These are phyloP conservation scores for Penicillium angulare DNA, from an alignment of 495 filamentous ascomycete species.

Conservation along the genomic window DNA sequence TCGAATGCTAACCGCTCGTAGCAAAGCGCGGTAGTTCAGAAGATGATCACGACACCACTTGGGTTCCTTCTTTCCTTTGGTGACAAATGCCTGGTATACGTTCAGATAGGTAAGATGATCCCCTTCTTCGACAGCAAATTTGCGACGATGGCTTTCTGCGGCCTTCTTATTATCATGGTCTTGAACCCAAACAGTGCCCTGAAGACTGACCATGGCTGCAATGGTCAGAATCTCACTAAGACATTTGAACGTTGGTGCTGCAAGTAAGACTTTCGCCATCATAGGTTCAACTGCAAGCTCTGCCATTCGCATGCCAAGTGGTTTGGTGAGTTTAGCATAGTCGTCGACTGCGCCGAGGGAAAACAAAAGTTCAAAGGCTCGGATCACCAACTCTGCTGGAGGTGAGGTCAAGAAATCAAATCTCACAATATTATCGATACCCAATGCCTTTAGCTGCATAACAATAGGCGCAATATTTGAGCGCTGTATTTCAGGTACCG, in stretches of 20 bases:
- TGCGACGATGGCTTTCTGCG: constrained; percentile 69
- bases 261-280: constrained; percentile 88
- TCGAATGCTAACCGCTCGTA: constrained; percentile 80
- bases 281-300: constrained; percentile 94
- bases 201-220: constrained; percentile 90
- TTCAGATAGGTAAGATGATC: constrained; percentile 95
- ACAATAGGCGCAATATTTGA: constrained; percentile 89
- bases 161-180: constrained; percentile 72
- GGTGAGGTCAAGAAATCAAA: constrained; percentile 90
- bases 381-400: constrained; percentile 81
- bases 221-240: constrained; percentile 85
- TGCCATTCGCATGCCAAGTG: constrained; percentile 86
- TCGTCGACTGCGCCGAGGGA: constrained; percentile 86
- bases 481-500: constrained; percentile 87
- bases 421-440: constrained; percentile 90
- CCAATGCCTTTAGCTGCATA: constrained; percentile 91
- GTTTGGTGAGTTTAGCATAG: constrained; percentile 88
- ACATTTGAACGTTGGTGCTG: constrained; percentile 73
- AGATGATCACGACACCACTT: constrained; percentile 85
- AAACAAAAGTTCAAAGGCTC: constrained; percentile 85
- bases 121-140: constrained; percentile 90
- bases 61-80: constrained; percentile 77
- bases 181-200: constrained; percentile 78
- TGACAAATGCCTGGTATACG: constrained; percentile 87
- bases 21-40: constrained; percentile 81